Evolutionary conservation across 768 basidiomycete genomes (phyloP).

Genomic region (Panaeolus papilionaceus): DNA sequence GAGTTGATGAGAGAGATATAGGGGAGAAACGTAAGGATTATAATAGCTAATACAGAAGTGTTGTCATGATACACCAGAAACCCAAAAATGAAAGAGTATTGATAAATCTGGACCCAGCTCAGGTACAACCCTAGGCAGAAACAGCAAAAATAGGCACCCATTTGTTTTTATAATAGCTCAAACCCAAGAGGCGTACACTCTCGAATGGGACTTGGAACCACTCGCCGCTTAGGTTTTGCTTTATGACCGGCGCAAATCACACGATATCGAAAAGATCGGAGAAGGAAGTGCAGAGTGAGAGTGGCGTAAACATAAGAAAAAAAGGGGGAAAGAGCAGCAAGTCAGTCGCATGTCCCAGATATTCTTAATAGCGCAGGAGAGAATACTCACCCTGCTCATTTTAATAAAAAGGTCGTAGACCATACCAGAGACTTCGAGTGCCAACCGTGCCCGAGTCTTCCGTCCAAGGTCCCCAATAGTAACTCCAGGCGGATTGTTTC

Average conservation of each 20-base stretch:
- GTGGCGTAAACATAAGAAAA: neutral
- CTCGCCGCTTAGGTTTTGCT: conserved; percentile 14
- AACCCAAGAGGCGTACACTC: conserved; percentile 29
- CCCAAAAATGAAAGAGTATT: too few relatives aligned
- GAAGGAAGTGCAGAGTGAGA: neutral
- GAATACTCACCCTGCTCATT: too few relatives aligned
- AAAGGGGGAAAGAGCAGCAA: neutral
- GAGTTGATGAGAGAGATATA: neutral
- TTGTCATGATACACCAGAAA: too few relatives aligned
- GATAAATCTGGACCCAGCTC: neutral
- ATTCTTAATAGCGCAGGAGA: too few relatives aligned
- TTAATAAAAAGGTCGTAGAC: conserved; percentile 12
- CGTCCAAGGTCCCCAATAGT: neutral
- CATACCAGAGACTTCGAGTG: conserved; percentile 16
- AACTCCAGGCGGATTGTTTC: neutral
- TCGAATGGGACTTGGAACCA: conserved; percentile 18
- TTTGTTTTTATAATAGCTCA: conserved; percentile 31
- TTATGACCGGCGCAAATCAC: neutral
- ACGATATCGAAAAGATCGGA: neutral
- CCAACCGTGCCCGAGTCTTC: conserved; percentile 26
- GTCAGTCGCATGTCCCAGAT: neutral
- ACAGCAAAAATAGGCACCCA: conserved; percentile 34
- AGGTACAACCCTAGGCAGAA: neutral
- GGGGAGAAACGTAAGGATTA: too few relatives aligned
- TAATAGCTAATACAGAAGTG: too few relatives aligned